These are phyloP conservation scores for Thermomucor indicae-seudaticae DNA, from an alignment of 371 early-diverging fungal genomes.

Conservation along the genomic window DNA sequence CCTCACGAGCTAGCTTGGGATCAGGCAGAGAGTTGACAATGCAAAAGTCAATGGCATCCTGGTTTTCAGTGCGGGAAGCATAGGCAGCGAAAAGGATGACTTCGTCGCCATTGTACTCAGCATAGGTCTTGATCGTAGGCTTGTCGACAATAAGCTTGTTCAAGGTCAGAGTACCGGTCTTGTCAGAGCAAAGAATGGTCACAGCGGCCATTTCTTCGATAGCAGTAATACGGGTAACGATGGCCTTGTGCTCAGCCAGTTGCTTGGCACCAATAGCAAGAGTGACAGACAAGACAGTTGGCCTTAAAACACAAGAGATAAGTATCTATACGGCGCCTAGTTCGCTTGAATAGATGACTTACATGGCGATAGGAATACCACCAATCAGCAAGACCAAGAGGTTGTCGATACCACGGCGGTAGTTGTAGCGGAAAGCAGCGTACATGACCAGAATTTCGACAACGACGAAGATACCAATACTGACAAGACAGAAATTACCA, in stretches of 20 bases:
- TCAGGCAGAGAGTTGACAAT: slow-evolving; percentile 62
- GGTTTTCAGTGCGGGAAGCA: slow-evolving; percentile 66
- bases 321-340: not conserved
- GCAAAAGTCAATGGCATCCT: slow-evolving; percentile 75
- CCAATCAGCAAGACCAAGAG: slow-evolving; percentile 73
- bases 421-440: slow-evolving; percentile 66
- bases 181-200: slow-evolving; percentile 91
- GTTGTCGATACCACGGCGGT: slow-evolving; percentile 70
- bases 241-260: slow-evolving; percentile 89
- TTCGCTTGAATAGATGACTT: slow-evolving; percentile 1
- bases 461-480: slow-evolving; percentile 67
- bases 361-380: slow-evolving; percentile 77
- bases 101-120: slow-evolving; percentile 49
- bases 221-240: slow-evolving; percentile 81
- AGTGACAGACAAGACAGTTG: slow-evolving; percentile 86
- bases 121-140: slow-evolving; percentile 60
- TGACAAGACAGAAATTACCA: slow-evolving; percentile 80
- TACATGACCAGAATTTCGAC: slow-evolving; percentile 79
- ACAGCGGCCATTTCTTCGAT: slow-evolving; percentile 95
- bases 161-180: slow-evolving; percentile 94
- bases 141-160: slow-evolving; percentile 81
- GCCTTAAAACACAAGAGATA: slow-evolving; percentile 15
- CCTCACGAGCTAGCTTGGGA: slow-evolving; percentile 53
- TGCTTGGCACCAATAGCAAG: slow-evolving; percentile 91
- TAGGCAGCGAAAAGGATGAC: slow-evolving; percentile 60